Evolutionary conservation across 176 grass and related monocot genomes (phyloP), one percentile per base, ranked within the genome.

Genomic region (barley (Hordeum vulgare)): DNA sequence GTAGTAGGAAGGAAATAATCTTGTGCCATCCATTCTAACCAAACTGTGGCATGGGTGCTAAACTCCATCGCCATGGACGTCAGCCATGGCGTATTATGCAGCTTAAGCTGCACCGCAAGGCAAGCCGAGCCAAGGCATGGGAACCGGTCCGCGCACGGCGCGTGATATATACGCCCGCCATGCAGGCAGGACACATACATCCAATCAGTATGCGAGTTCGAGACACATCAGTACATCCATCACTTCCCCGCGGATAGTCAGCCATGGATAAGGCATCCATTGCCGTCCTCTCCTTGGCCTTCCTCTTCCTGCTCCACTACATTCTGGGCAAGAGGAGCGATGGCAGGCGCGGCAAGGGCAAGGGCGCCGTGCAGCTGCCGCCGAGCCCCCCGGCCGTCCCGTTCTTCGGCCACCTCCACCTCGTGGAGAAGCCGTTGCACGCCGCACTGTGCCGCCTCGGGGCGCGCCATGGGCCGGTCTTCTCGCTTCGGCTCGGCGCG

Each of bases 401-500:
- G 9, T 53, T 93, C 35, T 25, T 93, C 25, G 86, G 90, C 27
- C 94, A 96, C 66, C 84, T 91, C 51, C 90, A 93, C 86, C 84
- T 89, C 72, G 41, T 96, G 23, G 86, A 89, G 35, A 65, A 27
- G 7, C 86, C 90, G 51, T 35, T 85, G 25, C 90, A 93, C 77
- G 72, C 71, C 0, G n/a, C 51, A 20, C 89, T 93, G 1, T 28
- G 17, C 7, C 54, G 61, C n/a, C 79, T 93, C 61, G 85, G 83
- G 34, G 53, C 54, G 27, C 71, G 61, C 64, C 49, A 89, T 5
- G 90, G 93, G 14, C 88, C 88, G 14, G 49, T 92, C 34, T 51
- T 95, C 65, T 61, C 67, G 20, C 74, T 94, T 33, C 90, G 80
- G 13, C 51, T 92, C 62, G 93, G 87, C 7, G 85, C 59, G 9